phyloP scores from a whole-genome alignment of 1,284 basidiomycete species.

The Sphaerobolus stellatus region DNA sequence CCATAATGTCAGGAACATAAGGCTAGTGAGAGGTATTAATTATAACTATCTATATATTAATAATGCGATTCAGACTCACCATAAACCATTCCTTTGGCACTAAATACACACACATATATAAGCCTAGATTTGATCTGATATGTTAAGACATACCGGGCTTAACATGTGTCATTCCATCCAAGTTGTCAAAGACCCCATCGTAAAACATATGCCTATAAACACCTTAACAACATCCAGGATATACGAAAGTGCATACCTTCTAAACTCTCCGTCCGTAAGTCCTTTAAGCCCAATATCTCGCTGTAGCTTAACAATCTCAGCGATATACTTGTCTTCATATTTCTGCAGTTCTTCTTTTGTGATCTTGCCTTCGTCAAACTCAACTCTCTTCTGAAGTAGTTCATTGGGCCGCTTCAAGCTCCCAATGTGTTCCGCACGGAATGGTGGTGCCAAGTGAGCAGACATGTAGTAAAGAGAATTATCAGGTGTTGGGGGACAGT shows the following conservation, averaged over 20 bases:
- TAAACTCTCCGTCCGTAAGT: slow-evolving; percentile 63
- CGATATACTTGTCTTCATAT: slow-evolving; percentile 55
- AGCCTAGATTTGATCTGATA: not conserved
- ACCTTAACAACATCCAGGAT: not conserved
- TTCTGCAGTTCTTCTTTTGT: slow-evolving; percentile 42
- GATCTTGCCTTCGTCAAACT: slow-evolving; percentile 42
- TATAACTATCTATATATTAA: not conserved
- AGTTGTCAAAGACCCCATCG: slow-evolving; percentile 59
- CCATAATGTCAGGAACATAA: slow-evolving; percentile 44
- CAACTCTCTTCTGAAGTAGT: slow-evolving; percentile 47
- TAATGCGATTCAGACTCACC: slow-evolving; percentile 21
- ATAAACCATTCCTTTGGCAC: slow-evolving; percentile 39
- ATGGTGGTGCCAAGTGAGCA: slow-evolving; percentile 35
- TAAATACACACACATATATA: slow-evolving; percentile 14
- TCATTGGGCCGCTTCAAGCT: slow-evolving; percentile 56
- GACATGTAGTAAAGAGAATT: too few relatives aligned
- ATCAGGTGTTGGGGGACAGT: too few relatives aligned
- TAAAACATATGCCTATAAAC: slow-evolving; percentile 51
- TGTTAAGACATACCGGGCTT: slow-evolving; percentile 6
- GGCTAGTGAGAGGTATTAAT: slow-evolving; percentile 20
- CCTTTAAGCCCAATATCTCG: slow-evolving; percentile 49
- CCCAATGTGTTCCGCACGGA: slow-evolving; percentile 58
- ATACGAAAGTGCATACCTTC: slow-evolving; percentile 2
- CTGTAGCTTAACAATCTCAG: slow-evolving; percentile 51
- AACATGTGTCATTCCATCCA: slow-evolving; percentile 61